phyloP scores from a whole-genome alignment of 73 alveolate species.

The Stentor roeselii region DNA sequence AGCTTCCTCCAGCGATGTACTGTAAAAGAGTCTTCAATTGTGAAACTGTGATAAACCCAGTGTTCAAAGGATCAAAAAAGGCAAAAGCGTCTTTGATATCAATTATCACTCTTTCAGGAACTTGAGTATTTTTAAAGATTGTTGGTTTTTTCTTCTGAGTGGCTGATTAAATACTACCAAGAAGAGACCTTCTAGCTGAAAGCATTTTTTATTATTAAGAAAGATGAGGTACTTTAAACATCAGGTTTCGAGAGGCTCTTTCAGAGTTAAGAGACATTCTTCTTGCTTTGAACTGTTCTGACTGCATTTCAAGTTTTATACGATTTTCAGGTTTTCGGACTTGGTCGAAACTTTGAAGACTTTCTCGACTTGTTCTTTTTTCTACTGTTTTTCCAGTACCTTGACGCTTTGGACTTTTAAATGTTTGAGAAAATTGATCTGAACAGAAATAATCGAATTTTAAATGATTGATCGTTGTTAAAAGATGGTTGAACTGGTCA shows the following conservation, averaged over 20 bases:
- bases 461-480: not conserved
- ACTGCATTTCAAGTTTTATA: no score
- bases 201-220: not conserved
- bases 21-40: slow-evolving; percentile 3
- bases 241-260: not conserved
- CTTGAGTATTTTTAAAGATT: not conserved
- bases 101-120: slow-evolving; percentile 6
- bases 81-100: slow-evolving; percentile 18
- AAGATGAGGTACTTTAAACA: not conserved
- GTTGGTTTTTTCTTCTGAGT: not conserved
- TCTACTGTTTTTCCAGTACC: no score
- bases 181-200: not conserved
- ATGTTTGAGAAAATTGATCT: no score
- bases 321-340: no score
- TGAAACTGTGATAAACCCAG: not conserved
- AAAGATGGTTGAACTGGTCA: not conserved
- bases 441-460: not conserved
- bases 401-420: no score
- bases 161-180: not conserved
- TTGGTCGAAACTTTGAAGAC: no score
- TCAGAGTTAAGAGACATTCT: not conserved
- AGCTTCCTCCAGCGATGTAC: not conserved
- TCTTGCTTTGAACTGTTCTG: not conserved
- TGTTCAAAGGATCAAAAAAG: not conserved
- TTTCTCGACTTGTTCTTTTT: no score